Conservation (phyloP, 768 basidiomycete genomes). For the Russula lepida region DNA sequence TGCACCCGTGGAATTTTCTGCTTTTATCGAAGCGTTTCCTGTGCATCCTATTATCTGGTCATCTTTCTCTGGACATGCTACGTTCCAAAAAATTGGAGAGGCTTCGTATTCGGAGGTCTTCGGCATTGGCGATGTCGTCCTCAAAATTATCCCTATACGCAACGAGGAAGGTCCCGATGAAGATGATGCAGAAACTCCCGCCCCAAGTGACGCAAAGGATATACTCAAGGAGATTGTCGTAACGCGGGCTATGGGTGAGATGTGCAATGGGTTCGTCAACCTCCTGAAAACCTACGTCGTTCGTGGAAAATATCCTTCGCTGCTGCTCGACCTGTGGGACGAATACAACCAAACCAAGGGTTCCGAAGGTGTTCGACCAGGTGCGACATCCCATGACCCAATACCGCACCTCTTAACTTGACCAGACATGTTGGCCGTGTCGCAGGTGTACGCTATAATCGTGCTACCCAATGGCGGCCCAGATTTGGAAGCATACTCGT, state of each 20-base stretch:
- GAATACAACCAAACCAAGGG: conserved; percentile 66
- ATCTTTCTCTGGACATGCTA: conserved; percentile 24
- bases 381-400: conserved; percentile 33
- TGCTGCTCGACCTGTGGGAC: conserved; percentile 81
- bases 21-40: conserved; percentile 76
- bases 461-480: conserved; percentile 84
- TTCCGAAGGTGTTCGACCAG: conserved; percentile 78
- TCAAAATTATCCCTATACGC: conserved; percentile 79
- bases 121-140: conserved; percentile 79
- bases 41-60: conserved; percentile 56
- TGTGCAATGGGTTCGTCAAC: conserved; percentile 70
- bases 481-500: conserved; percentile 82
- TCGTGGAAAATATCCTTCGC: conserved; percentile 72
- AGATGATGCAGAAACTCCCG: conserved; percentile 45
- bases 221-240: conserved; percentile 76
- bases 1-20: conserved; percentile 66
- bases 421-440: conserved; percentile 63
- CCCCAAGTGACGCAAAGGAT: conserved; percentile 64
- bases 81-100: conserved; percentile 86
- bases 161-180: conserved; percentile 33
- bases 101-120: conserved; percentile 97
- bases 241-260: conserved; percentile 66
- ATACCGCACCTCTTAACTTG: background rate
- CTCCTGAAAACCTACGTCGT: conserved; percentile 82
- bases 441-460: conserved; percentile 84